Conservation (phyloP, 2,329 filamentous ascomycete species). For the Xylariaceae sp. region DNA sequence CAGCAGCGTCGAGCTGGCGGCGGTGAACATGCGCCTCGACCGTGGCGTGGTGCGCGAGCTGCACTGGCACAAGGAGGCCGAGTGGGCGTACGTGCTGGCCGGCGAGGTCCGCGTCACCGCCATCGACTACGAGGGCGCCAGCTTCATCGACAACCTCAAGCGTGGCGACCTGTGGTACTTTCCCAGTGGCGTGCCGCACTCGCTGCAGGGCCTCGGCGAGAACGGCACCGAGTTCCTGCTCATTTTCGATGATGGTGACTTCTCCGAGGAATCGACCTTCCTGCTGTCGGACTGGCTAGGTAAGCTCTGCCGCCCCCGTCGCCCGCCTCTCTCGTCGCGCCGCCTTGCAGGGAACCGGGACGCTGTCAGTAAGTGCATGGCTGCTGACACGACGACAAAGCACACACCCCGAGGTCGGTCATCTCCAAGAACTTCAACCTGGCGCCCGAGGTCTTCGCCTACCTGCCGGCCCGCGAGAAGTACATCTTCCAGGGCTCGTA, state of each 20-base stretch:
- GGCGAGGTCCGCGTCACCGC: constrained; percentile 65
- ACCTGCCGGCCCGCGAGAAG: constrained; percentile 59
- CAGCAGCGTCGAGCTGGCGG: constrained; percentile 61
- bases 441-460: constrained; percentile 60
- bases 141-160: constrained; percentile 68
- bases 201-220: constrained; percentile 61
- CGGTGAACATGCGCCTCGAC: constrained; percentile 72
- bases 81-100: constrained; percentile 69
- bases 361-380: too few species aligned
- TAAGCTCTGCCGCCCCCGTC: constrained; percentile 18
- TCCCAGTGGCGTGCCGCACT: constrained; percentile 69
- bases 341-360: too few species aligned
- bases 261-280: constrained; percentile 61
- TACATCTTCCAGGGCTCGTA: constrained; percentile 69
- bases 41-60: constrained; percentile 67
- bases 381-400: too few species aligned
- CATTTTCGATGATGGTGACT: constrained; percentile 36
- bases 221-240: constrained; percentile 60
- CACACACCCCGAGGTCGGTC: constrained; percentile 64
- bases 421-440: constrained; percentile 70
- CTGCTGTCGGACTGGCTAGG: constrained; percentile 66
- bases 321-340: too few species aligned
- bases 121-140: constrained; percentile 67
- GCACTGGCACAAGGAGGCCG: constrained; percentile 75
- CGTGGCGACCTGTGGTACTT: constrained; percentile 80